Evolutionary conservation across 1,284 basidiomycete species (phyloP), one percentile per base, ranked within the genome.

Genomic region (Ustilago curta): DNA sequence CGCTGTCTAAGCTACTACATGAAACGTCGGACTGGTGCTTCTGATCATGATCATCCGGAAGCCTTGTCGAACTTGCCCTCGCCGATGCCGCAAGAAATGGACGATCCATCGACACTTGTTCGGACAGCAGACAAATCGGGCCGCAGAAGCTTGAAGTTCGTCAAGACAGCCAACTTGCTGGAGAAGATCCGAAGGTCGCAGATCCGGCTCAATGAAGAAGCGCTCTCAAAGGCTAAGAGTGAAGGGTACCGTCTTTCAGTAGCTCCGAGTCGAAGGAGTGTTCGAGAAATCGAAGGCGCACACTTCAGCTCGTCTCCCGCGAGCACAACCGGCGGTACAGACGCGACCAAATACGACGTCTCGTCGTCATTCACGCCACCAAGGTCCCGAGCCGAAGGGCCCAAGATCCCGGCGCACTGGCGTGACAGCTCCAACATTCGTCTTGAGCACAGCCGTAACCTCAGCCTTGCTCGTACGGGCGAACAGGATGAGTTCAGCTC

Each of bases 1-100:
- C 64, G 70, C 7, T 73, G 70, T 55, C 58, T 73, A 2, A 73
- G 70, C 65, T 73, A 73, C 52, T 73, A 73, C 32, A 63, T 73
- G 50, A 68, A 64, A 35, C 61, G 52, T 14, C 56, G 31, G 6
- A 63, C 56, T 12, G 6, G 23, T 8, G 16, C 44, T 8, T 64
- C 60, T 2, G 25, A 31, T 16, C 51, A 31, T 2, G 25, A 31
- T 16, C 51, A 31, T 8, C 31, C 19, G 18, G 57, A 29, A n/a
- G 23, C 39, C 2, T 23, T 45, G 40, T 21, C 50, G 27, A 29
- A 32, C 6, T 14, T 47, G 18, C 49, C 45, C 9, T 43, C 51
- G 4, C 19, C 56, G 2, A 4, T 35, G 16, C 32, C 55, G 6
- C n/a, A 5, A 7, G 19, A 50, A 0, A 5, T 12, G 25, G 37